Evolutionary conservation across 2,329 filamentous ascomycete species (phyloP), one percentile per base, ranked within the genome.

Genomic region (Fusarium sterilihyphosum): DNA sequence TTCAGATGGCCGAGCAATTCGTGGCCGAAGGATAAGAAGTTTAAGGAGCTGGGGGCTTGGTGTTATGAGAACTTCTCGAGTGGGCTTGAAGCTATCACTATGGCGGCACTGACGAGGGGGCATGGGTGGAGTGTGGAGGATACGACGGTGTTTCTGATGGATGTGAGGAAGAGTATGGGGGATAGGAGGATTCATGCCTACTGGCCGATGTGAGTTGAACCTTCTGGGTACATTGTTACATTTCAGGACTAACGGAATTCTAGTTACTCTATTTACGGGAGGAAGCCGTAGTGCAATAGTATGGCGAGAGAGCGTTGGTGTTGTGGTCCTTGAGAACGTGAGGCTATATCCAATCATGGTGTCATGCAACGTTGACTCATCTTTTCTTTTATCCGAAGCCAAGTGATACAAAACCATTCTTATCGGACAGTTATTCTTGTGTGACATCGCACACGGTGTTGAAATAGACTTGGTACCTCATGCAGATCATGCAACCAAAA

Each of bases 381-480:
- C 16, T 29, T 56, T 18, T 11, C 6, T 9, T 20, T n/a, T 6
- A 13, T 6, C 11, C 7, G 37, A 22, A 13, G 24, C 24, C 13
- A 29, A 2, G 11, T 14, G 1, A 53, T 31, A 5, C 6, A 22
- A 20, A 14, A 1, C 18, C 8, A 40, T 41, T 41, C 11, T 18
- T 29, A n/a, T 29, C 26, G 16, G 43, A 10, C 11, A 37, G 8
- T 29, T 18, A 5, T 14, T 37, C 33, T 35, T 2, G 47, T 26
- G 47, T 26, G 24, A 61, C 59, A 24, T 61, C 14, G n/a, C 14
- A 56, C 59, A 41, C 49, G 47, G 4, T 29, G 59, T 61, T 24
- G 26, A 56, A 61, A 61, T 61, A 61, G 59, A 61, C 59, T 61
- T 43, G 22, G 37, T 56, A 61, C 59, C n/a, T 61, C 20, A 9